Conservation (phyloP, 2,329 filamentous ascomycete genomes). For the Scopulariopsis brevicaulis region DNA sequence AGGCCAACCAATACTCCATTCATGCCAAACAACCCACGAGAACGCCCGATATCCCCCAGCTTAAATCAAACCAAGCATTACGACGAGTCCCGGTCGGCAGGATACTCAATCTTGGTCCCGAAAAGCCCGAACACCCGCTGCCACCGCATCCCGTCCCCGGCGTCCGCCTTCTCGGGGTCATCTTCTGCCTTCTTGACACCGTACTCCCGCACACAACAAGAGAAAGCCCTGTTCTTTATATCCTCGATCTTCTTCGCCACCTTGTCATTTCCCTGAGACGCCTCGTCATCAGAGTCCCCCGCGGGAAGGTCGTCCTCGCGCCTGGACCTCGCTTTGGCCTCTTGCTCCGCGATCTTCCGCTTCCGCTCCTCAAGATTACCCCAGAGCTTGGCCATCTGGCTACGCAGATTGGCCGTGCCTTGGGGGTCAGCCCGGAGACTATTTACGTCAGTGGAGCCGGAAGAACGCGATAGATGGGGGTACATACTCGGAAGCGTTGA, state of each 20-base stretch:
- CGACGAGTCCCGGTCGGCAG: background rate
- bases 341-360: conserved; percentile 16
- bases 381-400: conserved; percentile 72
- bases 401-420: conserved; percentile 42
- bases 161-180: conserved; percentile 29
- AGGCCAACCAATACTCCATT: too few relatives aligned
- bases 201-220: conserved; percentile 62
- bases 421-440: conserved; percentile 38
- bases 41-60: background rate
- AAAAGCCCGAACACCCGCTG: conserved; percentile 53
- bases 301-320: conserved; percentile 18
- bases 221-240: conserved; percentile 48
- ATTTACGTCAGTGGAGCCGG: conserved; percentile 19
- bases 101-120: conserved; percentile 42
- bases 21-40: background rate
- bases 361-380: conserved; percentile 72
- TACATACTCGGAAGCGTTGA: conserved; percentile 33
- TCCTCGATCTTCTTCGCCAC: background rate
- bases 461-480: background rate
- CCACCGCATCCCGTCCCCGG: conserved; percentile 39
- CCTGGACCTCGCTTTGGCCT: conserved; percentile 6
- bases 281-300: conserved; percentile 24
- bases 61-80: background rate
- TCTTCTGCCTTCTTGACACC: conserved; percentile 37
- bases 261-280: background rate